phyloP scores from a whole-genome alignment of 2,329 filamentous ascomycete species.

The Phaeosphaeriaceae sp. region DNA sequence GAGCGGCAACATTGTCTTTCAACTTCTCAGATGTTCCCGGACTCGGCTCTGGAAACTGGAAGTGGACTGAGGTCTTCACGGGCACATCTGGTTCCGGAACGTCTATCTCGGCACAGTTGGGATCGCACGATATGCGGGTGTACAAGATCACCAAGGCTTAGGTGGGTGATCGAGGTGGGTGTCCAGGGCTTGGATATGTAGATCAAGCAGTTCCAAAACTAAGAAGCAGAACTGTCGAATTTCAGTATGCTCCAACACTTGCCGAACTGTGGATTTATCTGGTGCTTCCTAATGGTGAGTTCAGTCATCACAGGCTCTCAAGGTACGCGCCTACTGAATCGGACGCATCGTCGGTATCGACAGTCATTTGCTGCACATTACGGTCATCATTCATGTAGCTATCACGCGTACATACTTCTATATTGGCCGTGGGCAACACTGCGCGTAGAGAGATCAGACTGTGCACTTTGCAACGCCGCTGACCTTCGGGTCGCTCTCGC shows the following conservation, averaged over 20 bases:
- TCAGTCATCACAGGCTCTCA: no score
- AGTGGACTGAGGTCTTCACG: conserved; percentile 22
- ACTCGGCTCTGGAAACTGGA: conserved; percentile 17
- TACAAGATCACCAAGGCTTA: conserved; percentile 17
- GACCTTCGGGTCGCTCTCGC: conserved; percentile 12
- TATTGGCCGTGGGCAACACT: not conserved
- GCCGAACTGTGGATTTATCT: no score
- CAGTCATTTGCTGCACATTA: not conserved
- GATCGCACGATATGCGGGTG: conserved; percentile 21
- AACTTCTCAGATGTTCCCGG: conserved; percentile 26
- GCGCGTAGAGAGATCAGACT: not conserved
- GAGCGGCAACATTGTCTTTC: conserved; percentile 16
- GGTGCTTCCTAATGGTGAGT: no score
- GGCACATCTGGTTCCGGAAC: conserved; percentile 17
- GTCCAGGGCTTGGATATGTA: not conserved
- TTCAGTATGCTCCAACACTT: no score
- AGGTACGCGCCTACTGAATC: no score
- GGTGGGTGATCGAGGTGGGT: not conserved
- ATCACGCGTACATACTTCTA: not conserved
- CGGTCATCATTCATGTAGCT: not conserved
- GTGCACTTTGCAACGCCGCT: conserved; percentile 12
- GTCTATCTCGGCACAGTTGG: conserved; percentile 12
- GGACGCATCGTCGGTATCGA: no score
- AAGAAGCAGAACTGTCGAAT: no score
- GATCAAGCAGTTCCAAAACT: no score